phyloP scores from a whole-genome alignment of 2,329 filamentous ascomycete genomes.

The Cytospora schulzeri region DNA sequence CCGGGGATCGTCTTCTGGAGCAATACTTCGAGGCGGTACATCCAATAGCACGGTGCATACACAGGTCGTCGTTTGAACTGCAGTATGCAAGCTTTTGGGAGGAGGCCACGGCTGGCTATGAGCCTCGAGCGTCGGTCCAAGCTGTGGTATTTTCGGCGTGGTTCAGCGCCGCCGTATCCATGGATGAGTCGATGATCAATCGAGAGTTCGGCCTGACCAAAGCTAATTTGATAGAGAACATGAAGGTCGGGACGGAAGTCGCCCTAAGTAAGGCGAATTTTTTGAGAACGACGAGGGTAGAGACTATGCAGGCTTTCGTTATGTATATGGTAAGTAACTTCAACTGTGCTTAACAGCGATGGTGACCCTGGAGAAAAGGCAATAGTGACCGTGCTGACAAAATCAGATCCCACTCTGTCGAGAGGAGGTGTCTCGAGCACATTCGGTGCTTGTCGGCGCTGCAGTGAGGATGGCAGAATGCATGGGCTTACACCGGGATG shows the following conservation, averaged over 20 bases:
- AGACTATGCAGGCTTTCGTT: constrained; percentile 75
- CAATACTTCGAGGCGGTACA: constrained; percentile 72
- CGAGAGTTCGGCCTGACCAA: constrained; percentile 58
- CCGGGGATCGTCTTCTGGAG: constrained; percentile 63
- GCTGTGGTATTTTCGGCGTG: constrained; percentile 70
- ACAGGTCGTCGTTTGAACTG: constrained; percentile 66
- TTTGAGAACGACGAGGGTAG: constrained; percentile 68
- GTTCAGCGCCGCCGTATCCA: constrained; percentile 69
- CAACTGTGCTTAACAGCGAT: neutral
- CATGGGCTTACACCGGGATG: constrained; percentile 75
- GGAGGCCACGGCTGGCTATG: constrained; percentile 57
- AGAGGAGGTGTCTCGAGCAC: constrained; percentile 70
- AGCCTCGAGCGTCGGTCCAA: constrained; percentile 66
- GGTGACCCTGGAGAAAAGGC: neutral
- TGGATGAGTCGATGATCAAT: constrained; percentile 56
- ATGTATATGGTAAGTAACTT: constrained; percentile 66
- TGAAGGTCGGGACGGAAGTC: constrained; percentile 67
- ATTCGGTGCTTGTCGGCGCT: constrained; percentile 71
- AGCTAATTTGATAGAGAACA: constrained; percentile 59
- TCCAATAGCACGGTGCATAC: constrained; percentile 67
- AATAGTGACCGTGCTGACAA: neutral
- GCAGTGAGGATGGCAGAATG: constrained; percentile 75
- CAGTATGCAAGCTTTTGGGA: constrained; percentile 69
- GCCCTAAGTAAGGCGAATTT: constrained; percentile 71
- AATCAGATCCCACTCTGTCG: constrained; percentile 69